Percentiles rank a stretch among this genome's conserved stretches.
Conservation (phyloP, 2,329 filamentous ascomycete genomes). For the Botrytis pseudocinerea region DNA sequence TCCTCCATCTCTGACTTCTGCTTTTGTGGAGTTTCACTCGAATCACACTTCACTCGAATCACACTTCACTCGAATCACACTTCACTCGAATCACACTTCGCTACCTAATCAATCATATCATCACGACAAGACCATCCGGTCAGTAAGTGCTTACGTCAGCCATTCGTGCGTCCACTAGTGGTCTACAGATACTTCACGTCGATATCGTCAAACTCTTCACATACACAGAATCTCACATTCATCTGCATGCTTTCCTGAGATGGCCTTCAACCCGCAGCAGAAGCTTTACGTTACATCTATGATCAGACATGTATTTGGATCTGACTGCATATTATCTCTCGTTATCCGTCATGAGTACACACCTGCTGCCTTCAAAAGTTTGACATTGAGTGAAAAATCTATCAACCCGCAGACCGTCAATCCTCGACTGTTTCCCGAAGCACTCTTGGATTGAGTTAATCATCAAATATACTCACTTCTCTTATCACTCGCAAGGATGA, state of each 20-base stretch:
- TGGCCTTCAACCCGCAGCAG: not conserved
- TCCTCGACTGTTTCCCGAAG: not conserved
- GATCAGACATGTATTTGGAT: not conserved
- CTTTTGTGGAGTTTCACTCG: no score
- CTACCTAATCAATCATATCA: not conserved
- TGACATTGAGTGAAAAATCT: not conserved
- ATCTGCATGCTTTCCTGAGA: not conserved
- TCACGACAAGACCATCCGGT: not conserved
- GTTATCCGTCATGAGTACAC: conserved; percentile 2
- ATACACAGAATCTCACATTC: not conserved
- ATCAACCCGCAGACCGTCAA: not conserved
- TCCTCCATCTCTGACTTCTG: no score
- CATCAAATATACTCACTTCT: not conserved
- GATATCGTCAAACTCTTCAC: not conserved
- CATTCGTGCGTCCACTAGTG: no score
- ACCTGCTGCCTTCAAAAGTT: conserved; percentile 8
- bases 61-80: not conserved
- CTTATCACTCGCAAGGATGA: not conserved
- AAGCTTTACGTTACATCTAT: not conserved
- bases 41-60: no score
- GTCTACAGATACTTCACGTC: not conserved
- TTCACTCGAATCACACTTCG: not conserved
- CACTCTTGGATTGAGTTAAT: not conserved
- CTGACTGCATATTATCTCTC: conserved; percentile 1
- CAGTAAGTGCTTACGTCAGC: not conserved